Conservation (phyloP, 331 rosid genomes). For the Malus hybrid region DNA sequence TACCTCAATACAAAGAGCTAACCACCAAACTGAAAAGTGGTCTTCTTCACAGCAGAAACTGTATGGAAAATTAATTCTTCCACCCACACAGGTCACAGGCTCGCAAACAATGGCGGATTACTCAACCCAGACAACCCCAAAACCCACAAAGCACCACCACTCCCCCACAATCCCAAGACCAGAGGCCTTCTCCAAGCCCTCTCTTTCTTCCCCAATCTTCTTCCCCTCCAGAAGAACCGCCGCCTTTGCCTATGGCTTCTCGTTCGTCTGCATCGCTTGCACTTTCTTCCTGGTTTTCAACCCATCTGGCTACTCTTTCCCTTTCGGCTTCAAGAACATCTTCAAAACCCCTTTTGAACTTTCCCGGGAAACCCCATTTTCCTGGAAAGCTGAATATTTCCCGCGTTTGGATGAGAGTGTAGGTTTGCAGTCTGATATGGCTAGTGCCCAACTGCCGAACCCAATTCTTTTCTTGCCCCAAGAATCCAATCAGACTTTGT, state of each 20-base stretch:
- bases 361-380: not conserved
- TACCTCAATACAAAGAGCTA: no score
- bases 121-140: not conserved
- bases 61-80: no score
- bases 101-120: constrained; percentile 5
- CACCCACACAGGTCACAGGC: not conserved
- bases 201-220: constrained; percentile 27
- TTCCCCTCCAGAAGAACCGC: constrained; percentile 45
- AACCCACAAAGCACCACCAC: not conserved
- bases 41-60: no score
- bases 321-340: constrained; percentile 39
- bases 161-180: not conserved
- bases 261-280: constrained; percentile 41
- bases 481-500: not conserved
- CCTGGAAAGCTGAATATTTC: constrained; percentile 9
- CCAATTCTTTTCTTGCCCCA: not conserved
- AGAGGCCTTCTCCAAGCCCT: constrained; percentile 31
- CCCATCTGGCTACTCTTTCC: constrained; percentile 47
- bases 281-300: constrained; percentile 52
- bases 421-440: not conserved
- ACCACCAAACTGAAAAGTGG: no score
- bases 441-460: not conserved
- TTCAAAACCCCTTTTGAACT: constrained; percentile 20
- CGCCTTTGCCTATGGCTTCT: constrained; percentile 47
- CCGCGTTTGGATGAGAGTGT: not conserved